Evolutionary conservation across 306 rosid species (phyloP).

Genomic region (Fragaria iinumae): DNA sequence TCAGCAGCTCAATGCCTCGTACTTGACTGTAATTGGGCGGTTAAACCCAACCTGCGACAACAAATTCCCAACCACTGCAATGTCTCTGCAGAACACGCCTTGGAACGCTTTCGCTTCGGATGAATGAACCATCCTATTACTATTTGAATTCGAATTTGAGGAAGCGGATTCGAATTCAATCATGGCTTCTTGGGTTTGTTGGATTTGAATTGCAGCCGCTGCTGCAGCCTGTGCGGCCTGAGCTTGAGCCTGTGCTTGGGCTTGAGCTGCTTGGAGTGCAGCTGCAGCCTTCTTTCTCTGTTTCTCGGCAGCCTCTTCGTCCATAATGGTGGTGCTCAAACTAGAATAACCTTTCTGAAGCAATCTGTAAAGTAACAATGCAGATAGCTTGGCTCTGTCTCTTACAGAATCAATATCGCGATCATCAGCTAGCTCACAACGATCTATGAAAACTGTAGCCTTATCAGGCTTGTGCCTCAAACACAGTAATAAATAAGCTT

Average conservation of each 20-base stretch:
- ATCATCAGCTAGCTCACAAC: conserved; percentile 76
- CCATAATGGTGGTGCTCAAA: conserved; percentile 53
- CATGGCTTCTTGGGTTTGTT: conserved; percentile 37
- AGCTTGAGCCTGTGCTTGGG: conserved; percentile 22
- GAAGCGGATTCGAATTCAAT: conserved; percentile 27
- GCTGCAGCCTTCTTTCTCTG: conserved; percentile 60
- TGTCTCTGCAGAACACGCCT: conserved; percentile 90
- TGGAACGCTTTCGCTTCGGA: conserved; percentile 42
- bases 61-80: conserved; percentile 74
- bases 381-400: conserved; percentile 76
- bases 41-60: conserved; percentile 75
- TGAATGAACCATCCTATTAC: conserved; percentile 5
- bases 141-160: conserved; percentile 20
- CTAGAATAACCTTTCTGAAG: conserved; percentile 81
- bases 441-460: conserved; percentile 58
- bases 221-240: conserved; percentile 9
- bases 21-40: conserved; percentile 77
- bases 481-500: conserved; percentile 65
- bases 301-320: conserved; percentile 76
- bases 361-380: conserved; percentile 71
- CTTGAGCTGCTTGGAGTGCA: conserved; percentile 44
- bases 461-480: conserved; percentile 89
- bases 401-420: conserved; percentile 66
- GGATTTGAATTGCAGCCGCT: conserved; percentile 13
- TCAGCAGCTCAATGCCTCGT: conserved; percentile 86